Percentiles rank a stretch among this genome's conserved stretches.
phyloP scores from a whole-genome alignment of 2,329 filamentous ascomycete genomes.

The Trichoderma afroharzianum region DNA sequence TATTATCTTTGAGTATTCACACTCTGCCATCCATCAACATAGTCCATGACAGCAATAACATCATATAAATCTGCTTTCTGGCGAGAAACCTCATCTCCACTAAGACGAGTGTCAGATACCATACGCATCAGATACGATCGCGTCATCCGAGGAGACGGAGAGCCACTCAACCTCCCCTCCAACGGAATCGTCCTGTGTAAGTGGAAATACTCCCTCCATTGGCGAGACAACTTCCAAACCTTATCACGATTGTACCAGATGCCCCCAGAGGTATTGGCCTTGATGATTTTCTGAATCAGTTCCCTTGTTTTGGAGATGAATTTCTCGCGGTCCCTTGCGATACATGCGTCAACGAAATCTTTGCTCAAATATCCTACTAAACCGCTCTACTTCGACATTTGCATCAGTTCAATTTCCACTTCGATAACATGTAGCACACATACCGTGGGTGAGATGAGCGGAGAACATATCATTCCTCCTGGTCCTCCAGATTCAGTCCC shows the following conservation, averaged over 20 bases:
- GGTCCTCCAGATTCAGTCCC: not conserved
- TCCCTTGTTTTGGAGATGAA: not conserved
- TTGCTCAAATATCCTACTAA: not conserved
- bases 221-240: not conserved
- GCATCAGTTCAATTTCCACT: not conserved
- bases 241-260: not conserved
- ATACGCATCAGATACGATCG: not conserved
- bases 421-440: not conserved
- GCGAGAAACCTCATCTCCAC: not conserved
- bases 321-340: not conserved
- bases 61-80: not conserved
- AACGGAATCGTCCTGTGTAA: not conserved
- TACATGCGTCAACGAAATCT: not conserved
- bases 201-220: not conserved
- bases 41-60: not conserved
- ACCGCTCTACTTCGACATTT: not conserved
- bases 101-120: not conserved
- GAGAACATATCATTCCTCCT: not conserved
- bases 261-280: not conserved
- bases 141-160: not conserved
- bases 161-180: not conserved
- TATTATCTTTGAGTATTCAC: not conserved
- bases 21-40: not conserved
- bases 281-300: not conserved
- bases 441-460: rapidly evolving